Percentiles rank a stretch among this genome's conserved stretches.
Conservation (phyloP, 371 early-diverging fungal genomes). For the Mortierella sp. region DNA sequence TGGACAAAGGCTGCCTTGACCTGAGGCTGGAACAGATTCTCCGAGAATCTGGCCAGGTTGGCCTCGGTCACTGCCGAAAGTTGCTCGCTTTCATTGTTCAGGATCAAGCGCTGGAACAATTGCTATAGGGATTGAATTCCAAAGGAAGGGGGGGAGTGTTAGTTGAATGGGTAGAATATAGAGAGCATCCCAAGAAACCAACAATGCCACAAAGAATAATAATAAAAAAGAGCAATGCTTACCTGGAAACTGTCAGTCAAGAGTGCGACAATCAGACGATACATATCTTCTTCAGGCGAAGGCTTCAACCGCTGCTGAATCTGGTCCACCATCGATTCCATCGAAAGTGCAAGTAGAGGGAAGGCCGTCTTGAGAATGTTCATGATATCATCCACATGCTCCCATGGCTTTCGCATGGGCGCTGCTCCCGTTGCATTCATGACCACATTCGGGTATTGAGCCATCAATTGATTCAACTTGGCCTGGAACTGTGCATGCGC, state of each 20-base stretch:
- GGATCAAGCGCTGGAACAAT: constrained; percentile 68
- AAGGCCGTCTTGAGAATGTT: constrained; percentile 96
- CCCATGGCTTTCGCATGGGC: constrained; percentile 68
- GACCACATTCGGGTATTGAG: constrained; percentile 39
- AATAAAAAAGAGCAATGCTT: constrained; percentile 18
- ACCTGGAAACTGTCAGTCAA: constrained; percentile 91
- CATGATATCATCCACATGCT: constrained; percentile 94
- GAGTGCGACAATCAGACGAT: constrained; percentile 90
- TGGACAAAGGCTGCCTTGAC: constrained; percentile 84
- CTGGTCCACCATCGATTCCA: constrained; percentile 96
- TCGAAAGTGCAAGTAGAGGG: constrained; percentile 92
- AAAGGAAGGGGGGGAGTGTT: too few relatives aligned
- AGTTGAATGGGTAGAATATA: too few relatives aligned
- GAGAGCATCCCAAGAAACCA: too few relatives aligned
- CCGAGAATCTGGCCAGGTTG: constrained; percentile 88
- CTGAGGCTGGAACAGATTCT: constrained; percentile 76
- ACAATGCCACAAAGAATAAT: too few relatives aligned
- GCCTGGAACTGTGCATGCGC: constrained; percentile 39
- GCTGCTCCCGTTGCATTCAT: constrained; percentile 34
- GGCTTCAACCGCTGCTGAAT: constrained; percentile 93
- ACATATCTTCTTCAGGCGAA: constrained; percentile 95
- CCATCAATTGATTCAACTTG: constrained; percentile 27
- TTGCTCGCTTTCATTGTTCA: constrained; percentile 70
- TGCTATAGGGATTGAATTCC: constrained; percentile 66
- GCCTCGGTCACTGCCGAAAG: constrained; percentile 80